A percentile compares a stretch with the other conserved stretches of the same genome.
These are phyloP conservation scores for Syncephalastrum racemosum DNA, from an alignment of 371 early-diverging fungal species.

Conservation along the genomic window DNA sequence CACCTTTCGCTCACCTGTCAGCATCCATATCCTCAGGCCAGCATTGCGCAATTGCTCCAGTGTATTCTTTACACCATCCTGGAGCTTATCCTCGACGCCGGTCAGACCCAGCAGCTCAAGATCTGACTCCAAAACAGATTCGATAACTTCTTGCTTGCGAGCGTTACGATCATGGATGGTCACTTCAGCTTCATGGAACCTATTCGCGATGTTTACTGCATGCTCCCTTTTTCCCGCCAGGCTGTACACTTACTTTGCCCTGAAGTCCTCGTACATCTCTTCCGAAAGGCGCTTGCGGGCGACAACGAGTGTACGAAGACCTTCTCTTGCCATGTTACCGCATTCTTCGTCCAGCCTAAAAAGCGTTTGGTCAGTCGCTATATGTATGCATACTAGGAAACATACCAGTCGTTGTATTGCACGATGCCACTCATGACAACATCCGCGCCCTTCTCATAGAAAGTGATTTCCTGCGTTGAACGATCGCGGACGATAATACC, in stretches of 20 bases:
- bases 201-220: constrained; percentile 9
- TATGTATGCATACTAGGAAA: not conserved
- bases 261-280: constrained; percentile 74
- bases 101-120: constrained; percentile 96
- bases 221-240: too few species aligned
- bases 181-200: constrained; percentile 76
- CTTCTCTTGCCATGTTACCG: constrained; percentile 99
- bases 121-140: constrained; percentile 76
- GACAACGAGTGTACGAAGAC: constrained; percentile 97
- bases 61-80: constrained; percentile 93
- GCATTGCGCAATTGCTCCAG: constrained; percentile 95
- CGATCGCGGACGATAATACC: constrained; percentile 90
- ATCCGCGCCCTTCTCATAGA: constrained; percentile 99
- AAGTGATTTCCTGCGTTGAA: constrained; percentile 69
- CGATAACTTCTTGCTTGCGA: constrained; percentile 72
- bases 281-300: constrained; percentile 84
- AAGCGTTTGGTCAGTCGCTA: not conserved
- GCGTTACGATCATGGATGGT: constrained; percentile 71
- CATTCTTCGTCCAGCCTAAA: constrained; percentile 94
- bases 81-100: constrained; percentile 99
- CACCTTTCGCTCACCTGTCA: constrained; percentile 64
- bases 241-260: constrained; percentile 30
- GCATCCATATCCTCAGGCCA: constrained; percentile 99
- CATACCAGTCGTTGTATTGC: constrained; percentile 92
- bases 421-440: constrained; percentile 93